phyloP scores from a whole-genome alignment of 441 rosid species.

The Kokia cookei region DNA sequence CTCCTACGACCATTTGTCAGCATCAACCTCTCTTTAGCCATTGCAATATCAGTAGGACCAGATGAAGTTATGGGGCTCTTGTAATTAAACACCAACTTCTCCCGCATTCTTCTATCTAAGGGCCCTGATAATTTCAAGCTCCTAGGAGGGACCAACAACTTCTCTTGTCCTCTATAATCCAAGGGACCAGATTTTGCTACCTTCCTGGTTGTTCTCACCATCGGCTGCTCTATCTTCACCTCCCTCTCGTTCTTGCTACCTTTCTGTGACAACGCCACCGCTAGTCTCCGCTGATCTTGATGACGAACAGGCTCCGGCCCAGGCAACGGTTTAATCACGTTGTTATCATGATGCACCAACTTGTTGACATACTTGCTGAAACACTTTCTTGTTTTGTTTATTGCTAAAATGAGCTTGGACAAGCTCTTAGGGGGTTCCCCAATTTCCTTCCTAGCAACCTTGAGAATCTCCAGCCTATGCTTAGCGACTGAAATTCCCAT shows the following conservation, averaged over 20 bases:
- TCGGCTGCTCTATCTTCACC: slow-evolving; percentile 20
- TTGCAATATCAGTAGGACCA: neutral
- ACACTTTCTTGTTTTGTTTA: slow-evolving; percentile 38
- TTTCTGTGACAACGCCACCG: slow-evolving; percentile 20
- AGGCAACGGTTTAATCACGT: slow-evolving; percentile 23
- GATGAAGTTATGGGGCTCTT: neutral
- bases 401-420: slow-evolving; percentile 35
- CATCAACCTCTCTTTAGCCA: slow-evolving; percentile 18
- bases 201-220: slow-evolving; percentile 21
- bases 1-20: slow-evolving; percentile 16
- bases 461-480: slow-evolving; percentile 74
- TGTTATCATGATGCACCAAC: slow-evolving; percentile 31
- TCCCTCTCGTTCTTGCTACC: slow-evolving; percentile 27
- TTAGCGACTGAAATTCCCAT: slow-evolving; percentile 69
- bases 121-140: slow-evolving; percentile 39
- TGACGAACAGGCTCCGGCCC: slow-evolving; percentile 25
- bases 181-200: slow-evolving; percentile 61
- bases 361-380: slow-evolving; percentile 32
- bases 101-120: neutral
- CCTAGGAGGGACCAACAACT: slow-evolving; percentile 14
- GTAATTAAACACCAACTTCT: neutral
- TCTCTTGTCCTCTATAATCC: slow-evolving; percentile 34
- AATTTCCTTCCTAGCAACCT: slow-evolving; percentile 47
- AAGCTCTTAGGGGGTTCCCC: slow-evolving; percentile 13
- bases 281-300: slow-evolving; percentile 20